Base-by-base conservation (phyloP, 2,329 filamentous ascomycete species). In the Cladosporium sp. region DNA sequence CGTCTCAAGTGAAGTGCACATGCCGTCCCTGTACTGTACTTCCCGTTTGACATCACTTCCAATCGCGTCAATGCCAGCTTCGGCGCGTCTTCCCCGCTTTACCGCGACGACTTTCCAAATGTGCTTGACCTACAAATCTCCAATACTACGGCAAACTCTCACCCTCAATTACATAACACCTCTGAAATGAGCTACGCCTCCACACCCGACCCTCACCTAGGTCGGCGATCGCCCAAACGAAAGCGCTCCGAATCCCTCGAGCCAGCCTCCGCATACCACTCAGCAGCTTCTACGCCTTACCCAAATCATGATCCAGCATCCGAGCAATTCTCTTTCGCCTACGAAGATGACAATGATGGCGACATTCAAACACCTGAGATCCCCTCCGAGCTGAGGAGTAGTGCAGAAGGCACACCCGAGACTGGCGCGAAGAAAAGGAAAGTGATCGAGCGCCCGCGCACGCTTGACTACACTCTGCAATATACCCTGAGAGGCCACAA, bases 401-500 rank as follows among this genome's bases (percentile, higher is more conserved):
- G 40, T 32, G 52, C 32, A 12, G 50, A 42, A 47, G 34, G 35
- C 17, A 39, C 34, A 7, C 48, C 48, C 7, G 58, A 59, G 4
- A 48, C 44, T 22, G 35, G 49, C 15, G 53, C 57, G 17, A 58
- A 62, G 19, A 68, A 68, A 60, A 58, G 49, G 50, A 62, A 56
- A 52, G 35, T 64, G 9, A 64, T 24, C 17, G 49, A 70, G 54
- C 80, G 84, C 60, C 82, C 84, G 3, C 77, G 79, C 20, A 75
- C 74, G 22, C 81, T 91, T 15, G 80, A 87, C 69, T 96, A 91
- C 75, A 81, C 77, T 40, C 82, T 85, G 34, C 83, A 85, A 54
- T 82, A 92, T 62, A 81, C 88, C 19, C 80, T 97, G 19, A 83
- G 80, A 60, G 92, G 91, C 2, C 93, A 97, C 75, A 80, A 83